Conservation (phyloP, 306 rosid genomes). For the Astragalus membranaceus region DNA sequence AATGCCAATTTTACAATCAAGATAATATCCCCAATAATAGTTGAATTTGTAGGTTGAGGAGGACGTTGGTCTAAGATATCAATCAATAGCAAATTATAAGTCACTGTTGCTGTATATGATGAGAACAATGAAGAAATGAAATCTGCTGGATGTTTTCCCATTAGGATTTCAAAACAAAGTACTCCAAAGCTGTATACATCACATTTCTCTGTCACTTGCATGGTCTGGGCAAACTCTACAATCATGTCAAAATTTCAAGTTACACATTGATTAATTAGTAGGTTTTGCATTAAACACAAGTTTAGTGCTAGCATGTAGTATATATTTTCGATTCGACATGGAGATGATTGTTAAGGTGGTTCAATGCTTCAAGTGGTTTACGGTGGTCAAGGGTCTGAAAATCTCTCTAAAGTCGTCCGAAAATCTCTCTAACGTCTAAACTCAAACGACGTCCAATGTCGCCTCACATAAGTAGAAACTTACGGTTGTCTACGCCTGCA, state of each 20-base stretch:
- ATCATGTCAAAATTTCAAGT: not conserved
- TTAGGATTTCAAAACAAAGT: constrained; percentile 13
- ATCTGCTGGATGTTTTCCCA: constrained; percentile 26
- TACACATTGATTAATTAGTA: not conserved
- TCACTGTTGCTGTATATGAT: not conserved
- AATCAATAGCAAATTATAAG: not conserved
- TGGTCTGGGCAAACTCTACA: constrained; percentile 12
- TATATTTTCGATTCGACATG: too few relatives aligned
- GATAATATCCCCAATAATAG: not conserved
- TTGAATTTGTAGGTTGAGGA: not conserved
- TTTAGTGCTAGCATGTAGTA: too few relatives aligned
- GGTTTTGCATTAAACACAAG: not conserved
- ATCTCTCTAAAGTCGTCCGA: too few relatives aligned
- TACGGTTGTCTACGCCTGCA: too few relatives aligned
- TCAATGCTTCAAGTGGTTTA: too few relatives aligned
- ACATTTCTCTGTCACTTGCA: constrained; percentile 16
- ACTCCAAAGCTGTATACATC: constrained; percentile 25
- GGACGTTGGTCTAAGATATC: constrained; percentile 15
- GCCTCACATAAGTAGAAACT: too few relatives aligned
- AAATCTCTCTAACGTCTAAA: too few relatives aligned
- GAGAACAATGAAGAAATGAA: not conserved
- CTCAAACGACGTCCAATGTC: too few relatives aligned
- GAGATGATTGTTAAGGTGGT: too few relatives aligned
- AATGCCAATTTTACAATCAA: constrained; percentile 15
- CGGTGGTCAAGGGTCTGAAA: too few relatives aligned